Base-by-base conservation (phyloP, 1,139 yeast species). In the Meyerozyma smithsonii region DNA sequence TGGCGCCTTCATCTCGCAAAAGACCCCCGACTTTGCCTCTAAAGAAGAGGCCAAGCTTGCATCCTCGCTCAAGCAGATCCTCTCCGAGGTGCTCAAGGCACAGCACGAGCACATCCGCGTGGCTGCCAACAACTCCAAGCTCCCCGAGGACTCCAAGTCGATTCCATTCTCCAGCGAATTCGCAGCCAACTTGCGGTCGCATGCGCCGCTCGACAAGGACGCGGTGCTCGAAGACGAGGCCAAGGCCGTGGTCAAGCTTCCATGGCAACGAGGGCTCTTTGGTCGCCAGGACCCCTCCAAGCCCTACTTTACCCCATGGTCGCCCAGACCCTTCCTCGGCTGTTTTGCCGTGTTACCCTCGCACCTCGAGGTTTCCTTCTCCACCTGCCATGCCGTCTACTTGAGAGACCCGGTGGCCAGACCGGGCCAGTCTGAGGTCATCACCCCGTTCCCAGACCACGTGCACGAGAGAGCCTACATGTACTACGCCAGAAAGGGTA, bases 381-480 rank as follows among this genome's bases (percentile, higher is more conserved):
- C 78, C 46, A 88, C 97, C 7, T 90, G 97, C 60, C 96, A 90
- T 62, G 97, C 97, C 8, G 84, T 92, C 23, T 92, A 92, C 64
- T 69, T 92, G 62, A 83, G 97, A 65, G 96, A 92, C 61, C 98
- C 98, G 12, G 90, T 92, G 42, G 96, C 97, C 10, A 79, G 97
- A 62, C 97, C 97, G 10, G 97, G 96, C 38, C 90, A 86, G 56
- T 86, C 97, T 23, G 98, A 92, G 68, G 96, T 92, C 42, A 87
- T 92, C 45, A 74, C 96, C 38, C 98, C 98, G 40, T 87, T 84
- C 66, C 83, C 84, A 36, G 73, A 81, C 47, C 84, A 82, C 48
- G 81, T 83, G 51, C 97, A 92, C 57, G 95, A 90, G 66, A 81
- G 96, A 62, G 96, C 97, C 32, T 90, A 86, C 72, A 86, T 89